Evolutionary conservation across 805 yeast species (phyloP).

Genomic region (Kurtzmaniella cleridarum): DNA sequence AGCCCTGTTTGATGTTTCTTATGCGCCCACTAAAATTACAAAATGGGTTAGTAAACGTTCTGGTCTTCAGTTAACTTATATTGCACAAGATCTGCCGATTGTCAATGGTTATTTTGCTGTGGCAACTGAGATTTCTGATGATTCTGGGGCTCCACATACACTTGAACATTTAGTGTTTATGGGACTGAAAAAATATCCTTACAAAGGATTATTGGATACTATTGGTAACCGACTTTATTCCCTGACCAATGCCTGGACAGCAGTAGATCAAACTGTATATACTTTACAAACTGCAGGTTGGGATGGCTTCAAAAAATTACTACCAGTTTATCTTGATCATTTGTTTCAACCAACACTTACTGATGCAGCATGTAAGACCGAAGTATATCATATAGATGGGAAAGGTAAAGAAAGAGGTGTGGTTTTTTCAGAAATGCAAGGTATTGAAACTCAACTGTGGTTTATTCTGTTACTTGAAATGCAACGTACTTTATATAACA

Average conservation of each 20-base stretch:
- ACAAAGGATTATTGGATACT: conserved; percentile 84
- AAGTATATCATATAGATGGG: conserved; percentile 92
- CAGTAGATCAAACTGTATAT: conserved; percentile 91
- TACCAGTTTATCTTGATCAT: conserved; percentile 91
- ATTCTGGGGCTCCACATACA: conserved; percentile 93
- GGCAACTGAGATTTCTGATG: conserved; percentile 84
- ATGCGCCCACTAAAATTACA: conserved; percentile 63
- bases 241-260: conserved; percentile 95
- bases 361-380: conserved; percentile 87
- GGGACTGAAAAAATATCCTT: conserved; percentile 89
- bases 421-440: conserved; percentile 96
- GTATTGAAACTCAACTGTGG: conserved; percentile 74
- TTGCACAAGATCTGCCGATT: conserved; percentile 78
- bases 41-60: conserved; percentile 79
- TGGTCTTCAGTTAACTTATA: conserved; percentile 73
- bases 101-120: conserved; percentile 94
- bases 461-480: conserved; percentile 56
- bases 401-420: conserved; percentile 91
- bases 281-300: conserved; percentile 91
- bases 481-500: conserved; percentile 50
- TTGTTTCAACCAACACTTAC: conserved; percentile 78
- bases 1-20: conserved; percentile 57
- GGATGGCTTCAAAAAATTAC: conserved; percentile 80
- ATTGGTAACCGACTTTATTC: conserved; percentile 82
- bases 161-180: conserved; percentile 89